Percentiles rank a stretch among this genome's conserved stretches.
phyloP scores from a whole-genome alignment of 345 rosid species.

The Pugionium dolabratum region DNA sequence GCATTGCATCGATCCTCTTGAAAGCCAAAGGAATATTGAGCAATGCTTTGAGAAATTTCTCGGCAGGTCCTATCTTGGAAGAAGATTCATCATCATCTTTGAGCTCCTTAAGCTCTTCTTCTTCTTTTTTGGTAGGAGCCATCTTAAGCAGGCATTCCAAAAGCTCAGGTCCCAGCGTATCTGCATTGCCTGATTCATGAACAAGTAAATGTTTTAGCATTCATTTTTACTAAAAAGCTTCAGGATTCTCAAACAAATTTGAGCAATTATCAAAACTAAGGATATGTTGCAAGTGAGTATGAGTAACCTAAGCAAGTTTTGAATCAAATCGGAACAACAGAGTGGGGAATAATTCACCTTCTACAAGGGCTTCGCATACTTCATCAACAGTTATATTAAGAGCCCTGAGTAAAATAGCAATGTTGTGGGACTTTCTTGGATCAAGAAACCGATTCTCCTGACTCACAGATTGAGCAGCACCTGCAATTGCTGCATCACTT shows the following conservation, averaged over 20 bases:
- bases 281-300: neutral
- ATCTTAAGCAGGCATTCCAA: slow-evolving; percentile 88
- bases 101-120: slow-evolving; percentile 69
- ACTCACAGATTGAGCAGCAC: slow-evolving; percentile 39
- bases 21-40: slow-evolving; percentile 86
- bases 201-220: neutral
- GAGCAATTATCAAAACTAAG: neutral
- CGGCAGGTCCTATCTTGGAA: slow-evolving; percentile 82
- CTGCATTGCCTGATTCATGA: slow-evolving; percentile 68
- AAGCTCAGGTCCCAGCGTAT: slow-evolving; percentile 85
- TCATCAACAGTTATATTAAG: slow-evolving; percentile 88
- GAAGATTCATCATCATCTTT: slow-evolving; percentile 55
- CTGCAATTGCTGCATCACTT: slow-evolving; percentile 46
- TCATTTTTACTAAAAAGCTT: neutral
- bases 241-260: neutral
- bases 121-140: slow-evolving; percentile 95
- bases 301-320: neutral
- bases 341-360: slow-evolving; percentile 52
- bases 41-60: slow-evolving; percentile 83
- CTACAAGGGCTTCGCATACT: slow-evolving; percentile 88
- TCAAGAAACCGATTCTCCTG: slow-evolving; percentile 80
- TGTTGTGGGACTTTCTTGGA: slow-evolving; percentile 88
- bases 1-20: slow-evolving; percentile 89
- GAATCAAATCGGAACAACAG: neutral
- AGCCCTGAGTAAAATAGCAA: slow-evolving; percentile 89